These are phyloP conservation scores for Phytophthora pseudosyringae DNA, from an alignment of 352 stramenopile genomes.

Conservation along the genomic window DNA sequence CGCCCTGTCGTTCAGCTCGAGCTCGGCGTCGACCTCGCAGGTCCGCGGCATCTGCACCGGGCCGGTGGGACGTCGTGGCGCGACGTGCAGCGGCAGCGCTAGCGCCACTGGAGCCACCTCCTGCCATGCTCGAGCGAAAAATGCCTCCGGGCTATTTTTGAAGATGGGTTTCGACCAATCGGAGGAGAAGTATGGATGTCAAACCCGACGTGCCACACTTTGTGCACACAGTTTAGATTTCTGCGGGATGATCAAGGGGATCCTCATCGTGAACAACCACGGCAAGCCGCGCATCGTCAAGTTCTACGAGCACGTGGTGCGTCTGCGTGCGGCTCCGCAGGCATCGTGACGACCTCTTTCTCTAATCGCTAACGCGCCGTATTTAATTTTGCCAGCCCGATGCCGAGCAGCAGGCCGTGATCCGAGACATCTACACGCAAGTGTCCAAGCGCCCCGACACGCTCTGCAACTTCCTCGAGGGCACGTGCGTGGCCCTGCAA, in stretches of 20 bases:
- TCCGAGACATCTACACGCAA: constrained; percentile 98
- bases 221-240: constrained; percentile 4
- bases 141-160: constrained; percentile 16
- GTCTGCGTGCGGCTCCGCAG: constrained; percentile 22
- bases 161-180: constrained; percentile 16
- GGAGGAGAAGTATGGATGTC: not conserved
- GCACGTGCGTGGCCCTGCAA: constrained; percentile 69
- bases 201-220: not conserved
- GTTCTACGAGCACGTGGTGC: constrained; percentile 98
- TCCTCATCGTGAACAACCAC: constrained; percentile 99
- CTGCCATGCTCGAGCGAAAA: constrained; percentile 21
- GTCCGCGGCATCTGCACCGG: not conserved
- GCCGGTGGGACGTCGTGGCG: constrained; percentile 1
- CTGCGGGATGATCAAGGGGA: constrained; percentile 96
- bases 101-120: constrained; percentile 1
- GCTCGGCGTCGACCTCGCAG: constrained; percentile 2
- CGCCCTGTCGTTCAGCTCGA: constrained; percentile 1
- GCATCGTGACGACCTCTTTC: not conserved
- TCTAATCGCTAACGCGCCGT: not conserved
- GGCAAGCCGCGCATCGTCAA: constrained; percentile 98
- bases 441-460: constrained; percentile 98
- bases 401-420: constrained; percentile 97
- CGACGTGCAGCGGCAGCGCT: constrained; percentile 3
- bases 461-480: constrained; percentile 99
- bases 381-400: constrained; percentile 74